Base-by-base conservation (phyloP, 352 stramenopile species). In the Globisporangium barbulae region DNA sequence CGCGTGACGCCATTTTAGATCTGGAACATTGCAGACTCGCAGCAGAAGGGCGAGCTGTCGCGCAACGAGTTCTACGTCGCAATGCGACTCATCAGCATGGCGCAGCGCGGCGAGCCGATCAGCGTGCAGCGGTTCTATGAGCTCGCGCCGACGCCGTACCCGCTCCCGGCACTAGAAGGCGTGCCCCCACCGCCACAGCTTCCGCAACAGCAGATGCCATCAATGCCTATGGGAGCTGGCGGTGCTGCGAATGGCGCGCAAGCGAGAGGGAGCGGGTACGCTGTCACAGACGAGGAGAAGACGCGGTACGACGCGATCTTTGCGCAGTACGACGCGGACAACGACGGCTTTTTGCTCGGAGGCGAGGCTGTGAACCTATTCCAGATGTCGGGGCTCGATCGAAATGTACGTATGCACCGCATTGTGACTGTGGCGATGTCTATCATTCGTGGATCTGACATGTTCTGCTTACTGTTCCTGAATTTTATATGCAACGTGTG, bases 251-350 rank as follows among this genome's bases (percentile, higher is more conserved):
- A 41, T 39, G 54, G 54, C 7, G 25, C 5, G 4, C 42, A 30
- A 42, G 41, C 44, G 39, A 63, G 12, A 33, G 53, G 63, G 17
- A 68, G 67, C 21, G 39, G 65, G 10, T 98, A 98, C 63, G 80
- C 72, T n/a, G 79, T 98, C 65, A 93, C 82, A 21, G 79, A 90
- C 3, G 77, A 90, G 28, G 95, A 98, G 75, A 94, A 93, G 64
- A 71, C 77, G 21, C 84, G 93, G 2, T 98, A 98, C 76, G 84
- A 98, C 63, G 66, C 70, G 25, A 86, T 98, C 22, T 98, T 98
- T 74, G 85, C 90, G 25, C 78, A 97, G 56, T 98, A 98, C 61
- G 88, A 97, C 48, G 83, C 83, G 17, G 88, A 97, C 71, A 70
- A 69, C 19, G 93, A 98, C 69, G 88, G 89, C n/a, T 98, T 96